These are phyloP conservation scores for Fusarium guadeloupense DNA, from an alignment of 2,329 filamentous ascomycete species.

Conservation along the genomic window DNA sequence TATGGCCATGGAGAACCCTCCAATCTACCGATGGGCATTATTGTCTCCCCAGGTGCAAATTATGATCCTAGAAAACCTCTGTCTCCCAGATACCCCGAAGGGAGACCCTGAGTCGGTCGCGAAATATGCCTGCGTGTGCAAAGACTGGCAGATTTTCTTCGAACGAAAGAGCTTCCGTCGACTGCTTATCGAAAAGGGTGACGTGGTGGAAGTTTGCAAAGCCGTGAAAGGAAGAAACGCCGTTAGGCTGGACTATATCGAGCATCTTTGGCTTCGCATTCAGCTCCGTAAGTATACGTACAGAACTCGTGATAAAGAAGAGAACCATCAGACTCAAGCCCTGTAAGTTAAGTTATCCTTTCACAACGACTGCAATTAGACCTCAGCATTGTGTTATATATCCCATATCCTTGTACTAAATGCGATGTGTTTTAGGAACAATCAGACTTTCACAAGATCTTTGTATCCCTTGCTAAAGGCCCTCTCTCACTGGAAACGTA, in stretches of 20 bases:
- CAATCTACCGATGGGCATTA: too few relatives aligned
- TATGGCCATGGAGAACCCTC: too few relatives aligned
- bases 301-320: not conserved
- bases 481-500: slow-evolving; percentile 5
- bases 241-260: slow-evolving; percentile 3
- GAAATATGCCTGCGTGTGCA: not conserved
- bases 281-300: slow-evolving; percentile 2
- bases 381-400: too few relatives aligned
- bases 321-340: not conserved
- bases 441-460: not conserved
- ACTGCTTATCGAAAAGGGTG: not conserved
- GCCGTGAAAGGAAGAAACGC: not conserved
- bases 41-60: too few relatives aligned
- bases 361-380: too few relatives aligned
- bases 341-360: not conserved
- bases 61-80: too few relatives aligned
- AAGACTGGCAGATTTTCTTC: slow-evolving; percentile 7
- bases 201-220: not conserved
- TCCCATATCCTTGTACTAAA: not conserved
- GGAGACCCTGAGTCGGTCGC: too few relatives aligned
- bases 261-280: slow-evolving; percentile 1
- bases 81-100: too few relatives aligned
- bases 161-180: slow-evolving; percentile 11
- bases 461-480: not conserved
- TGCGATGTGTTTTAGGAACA: slow-evolving; percentile 10